phyloP scores from a whole-genome alignment of 371 early-diverging fungal species.

The Capillidium heterosporum region DNA sequence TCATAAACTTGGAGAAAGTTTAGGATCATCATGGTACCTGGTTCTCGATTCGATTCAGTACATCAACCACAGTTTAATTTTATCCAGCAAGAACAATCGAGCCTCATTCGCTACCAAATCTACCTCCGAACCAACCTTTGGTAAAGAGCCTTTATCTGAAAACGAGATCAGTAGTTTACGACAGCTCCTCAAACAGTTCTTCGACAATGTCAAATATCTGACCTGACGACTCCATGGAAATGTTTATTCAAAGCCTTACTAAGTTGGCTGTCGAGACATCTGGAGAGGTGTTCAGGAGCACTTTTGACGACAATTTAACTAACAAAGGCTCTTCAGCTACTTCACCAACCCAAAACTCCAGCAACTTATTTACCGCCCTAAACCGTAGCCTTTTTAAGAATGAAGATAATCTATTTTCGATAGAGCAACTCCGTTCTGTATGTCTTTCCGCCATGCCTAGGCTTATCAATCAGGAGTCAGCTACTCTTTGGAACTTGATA shows the following conservation, averaged over 20 bases:
- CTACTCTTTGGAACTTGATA: conserved; percentile 44
- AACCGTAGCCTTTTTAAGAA: conserved; percentile 21
- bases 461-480: conserved; percentile 28
- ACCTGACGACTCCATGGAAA: conserved; percentile 39
- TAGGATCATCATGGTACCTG: conserved; percentile 72
- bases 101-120: neutral
- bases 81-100: neutral
- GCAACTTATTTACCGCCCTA: neutral
- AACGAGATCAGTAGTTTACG: conserved; percentile 21
- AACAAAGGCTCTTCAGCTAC: neutral
- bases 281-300: conserved; percentile 20
- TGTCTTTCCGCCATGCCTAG: conserved; percentile 45
- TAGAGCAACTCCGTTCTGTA: conserved; percentile 62
- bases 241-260: conserved; percentile 51
- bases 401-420: conserved; percentile 64
- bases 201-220: conserved; percentile 46
- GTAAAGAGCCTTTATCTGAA: conserved; percentile 6
- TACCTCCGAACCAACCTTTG: neutral
- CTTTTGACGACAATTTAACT: neutral
- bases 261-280: conserved; percentile 36
- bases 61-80: conserved; percentile 41
- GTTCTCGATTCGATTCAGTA: conserved; percentile 77
- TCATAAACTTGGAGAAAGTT: conserved; percentile 44
- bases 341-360: neutral
- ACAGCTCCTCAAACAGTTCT: conserved; percentile 38